These are phyloP conservation scores for Beta lomatogona DNA, from an alignment of 179 eudicot species.

Conservation along the genomic window DNA sequence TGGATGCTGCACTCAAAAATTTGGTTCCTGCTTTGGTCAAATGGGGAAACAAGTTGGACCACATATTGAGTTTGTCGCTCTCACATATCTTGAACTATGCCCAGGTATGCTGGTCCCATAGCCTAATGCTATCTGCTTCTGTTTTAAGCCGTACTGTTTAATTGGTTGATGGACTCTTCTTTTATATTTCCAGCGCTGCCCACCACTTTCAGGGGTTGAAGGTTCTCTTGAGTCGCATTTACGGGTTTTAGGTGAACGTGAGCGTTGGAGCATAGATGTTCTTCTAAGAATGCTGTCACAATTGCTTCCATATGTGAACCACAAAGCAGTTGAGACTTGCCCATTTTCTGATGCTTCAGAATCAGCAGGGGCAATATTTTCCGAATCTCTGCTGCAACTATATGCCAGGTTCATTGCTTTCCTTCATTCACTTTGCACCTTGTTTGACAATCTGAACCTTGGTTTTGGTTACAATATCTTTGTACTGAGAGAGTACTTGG, in stretches of 20 bases:
- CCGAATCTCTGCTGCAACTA: conserved; percentile 68
- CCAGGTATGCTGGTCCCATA: conserved; percentile 53
- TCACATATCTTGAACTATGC: conserved; percentile 74
- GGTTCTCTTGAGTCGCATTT: conserved; percentile 91
- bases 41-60: conserved; percentile 91
- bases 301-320: conserved; percentile 73
- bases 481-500: conserved; percentile 35
- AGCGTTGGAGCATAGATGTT: conserved; percentile 97
- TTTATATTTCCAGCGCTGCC: conserved; percentile 70
- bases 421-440: conserved; percentile 8
- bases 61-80: conserved; percentile 59
- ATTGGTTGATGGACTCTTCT: conserved; percentile 20
- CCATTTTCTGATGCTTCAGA: conserved; percentile 69
- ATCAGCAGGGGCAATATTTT: conserved; percentile 48
- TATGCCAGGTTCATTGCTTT: conserved; percentile 65
- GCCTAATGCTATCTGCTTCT: conserved; percentile 1
- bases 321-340: conserved; percentile 81
- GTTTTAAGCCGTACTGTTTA: neutral
- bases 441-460: conserved; percentile 7
- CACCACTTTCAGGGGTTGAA: conserved; percentile 98
- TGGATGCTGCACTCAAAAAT: conserved; percentile 85
- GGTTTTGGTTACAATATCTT: neutral
- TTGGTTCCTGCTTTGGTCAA: conserved; percentile 80
- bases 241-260: conserved; percentile 93
- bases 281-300: conserved; percentile 75